phyloP scores from a whole-genome alignment of 1,284 basidiomycete genomes.

The Phellopilus nigrolimitatus region DNA sequence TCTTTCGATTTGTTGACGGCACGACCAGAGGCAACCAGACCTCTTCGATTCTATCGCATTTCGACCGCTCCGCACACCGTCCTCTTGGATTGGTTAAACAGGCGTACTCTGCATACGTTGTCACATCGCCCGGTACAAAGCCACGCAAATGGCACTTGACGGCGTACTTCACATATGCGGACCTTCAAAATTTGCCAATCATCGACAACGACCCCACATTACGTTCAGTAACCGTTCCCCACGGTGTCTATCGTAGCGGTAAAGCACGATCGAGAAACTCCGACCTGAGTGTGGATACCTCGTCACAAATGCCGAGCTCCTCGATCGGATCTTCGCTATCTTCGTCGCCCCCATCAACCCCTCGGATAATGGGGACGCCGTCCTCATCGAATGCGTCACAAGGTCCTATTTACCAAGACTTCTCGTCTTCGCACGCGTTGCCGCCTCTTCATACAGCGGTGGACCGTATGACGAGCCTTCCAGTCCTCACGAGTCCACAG shows the following conservation, averaged over 20 bases:
- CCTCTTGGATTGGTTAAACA: slow-evolving; percentile 56
- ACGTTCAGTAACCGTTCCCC: slow-evolving; percentile 46
- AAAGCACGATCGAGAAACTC: slow-evolving; percentile 48
- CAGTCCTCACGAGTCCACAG: slow-evolving; percentile 9
- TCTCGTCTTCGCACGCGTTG: slow-evolving; percentile 27
- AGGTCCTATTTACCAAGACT: slow-evolving; percentile 22
- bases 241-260: slow-evolving; percentile 55
- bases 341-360: slow-evolving; percentile 25
- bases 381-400: slow-evolving; percentile 20
- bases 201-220: slow-evolving; percentile 51
- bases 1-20: slow-evolving; percentile 56
- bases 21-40: slow-evolving; percentile 42
- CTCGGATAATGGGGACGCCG: slow-evolving; percentile 25
- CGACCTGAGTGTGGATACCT: slow-evolving; percentile 22
- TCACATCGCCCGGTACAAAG: slow-evolving; percentile 39
- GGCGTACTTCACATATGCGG: slow-evolving; percentile 59
- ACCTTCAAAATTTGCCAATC: slow-evolving; percentile 53
- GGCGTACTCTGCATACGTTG: slow-evolving; percentile 61
- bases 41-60: slow-evolving; percentile 54
- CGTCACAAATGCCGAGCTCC: slow-evolving; percentile 13
- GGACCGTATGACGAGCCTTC: slow-evolving; percentile 22
- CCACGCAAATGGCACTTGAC: slow-evolving; percentile 60
- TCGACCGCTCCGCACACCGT: slow-evolving; percentile 48
- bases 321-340: slow-evolving; percentile 25
- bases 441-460: slow-evolving; percentile 33